Conservation (phyloP, 345 rosid genomes). For the Aethionema arabicum region DNA sequence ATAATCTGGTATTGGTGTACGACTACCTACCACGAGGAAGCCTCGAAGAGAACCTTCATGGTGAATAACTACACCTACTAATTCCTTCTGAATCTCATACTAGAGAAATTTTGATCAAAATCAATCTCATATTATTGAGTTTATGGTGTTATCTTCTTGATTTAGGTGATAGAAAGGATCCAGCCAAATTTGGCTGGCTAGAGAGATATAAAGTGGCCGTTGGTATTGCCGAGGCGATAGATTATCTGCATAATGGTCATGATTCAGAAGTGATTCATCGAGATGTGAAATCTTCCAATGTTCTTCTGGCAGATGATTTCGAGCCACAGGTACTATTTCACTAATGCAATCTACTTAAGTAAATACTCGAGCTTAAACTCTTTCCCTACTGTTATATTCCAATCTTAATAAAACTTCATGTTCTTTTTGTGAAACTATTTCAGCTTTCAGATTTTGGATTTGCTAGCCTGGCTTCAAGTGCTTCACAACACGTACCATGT, state of each 20-base stretch:
- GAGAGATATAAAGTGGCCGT: slow-evolving; percentile 86
- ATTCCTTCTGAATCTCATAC: slow-evolving; percentile 26
- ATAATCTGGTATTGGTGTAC: slow-evolving; percentile 69
- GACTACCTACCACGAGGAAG: slow-evolving; percentile 91
- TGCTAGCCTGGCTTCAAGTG: slow-evolving; percentile 56
- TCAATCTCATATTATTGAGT: slow-evolving; percentile 13
- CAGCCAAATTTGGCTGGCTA: slow-evolving; percentile 62
- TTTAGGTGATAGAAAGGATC: slow-evolving; percentile 64
- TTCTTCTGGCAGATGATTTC: slow-evolving; percentile 88
- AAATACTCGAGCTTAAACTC: neutral
- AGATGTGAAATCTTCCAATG: slow-evolving; percentile 95
- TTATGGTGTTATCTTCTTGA: slow-evolving; percentile 8
- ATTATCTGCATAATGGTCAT: slow-evolving; percentile 68
- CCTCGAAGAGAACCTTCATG: slow-evolving; percentile 91
- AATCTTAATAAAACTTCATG: neutral
- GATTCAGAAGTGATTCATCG: slow-evolving; percentile 78
- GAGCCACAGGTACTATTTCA: slow-evolving; percentile 70
- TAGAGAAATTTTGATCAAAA: slow-evolving; percentile 13
- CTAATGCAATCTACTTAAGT: neutral
- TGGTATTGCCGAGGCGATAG: slow-evolving; percentile 89
- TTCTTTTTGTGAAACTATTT: slow-evolving; percentile 33
- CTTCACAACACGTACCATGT: slow-evolving; percentile 49
- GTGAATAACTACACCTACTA: slow-evolving; percentile 39
- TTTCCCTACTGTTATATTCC: neutral
- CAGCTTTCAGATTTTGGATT: slow-evolving; percentile 99